Percentiles rank a stretch among this genome's conserved stretches.
phyloP scores from a whole-genome alignment of 768 basidiomycete genomes.

The Amanita pseudoporphyria region DNA sequence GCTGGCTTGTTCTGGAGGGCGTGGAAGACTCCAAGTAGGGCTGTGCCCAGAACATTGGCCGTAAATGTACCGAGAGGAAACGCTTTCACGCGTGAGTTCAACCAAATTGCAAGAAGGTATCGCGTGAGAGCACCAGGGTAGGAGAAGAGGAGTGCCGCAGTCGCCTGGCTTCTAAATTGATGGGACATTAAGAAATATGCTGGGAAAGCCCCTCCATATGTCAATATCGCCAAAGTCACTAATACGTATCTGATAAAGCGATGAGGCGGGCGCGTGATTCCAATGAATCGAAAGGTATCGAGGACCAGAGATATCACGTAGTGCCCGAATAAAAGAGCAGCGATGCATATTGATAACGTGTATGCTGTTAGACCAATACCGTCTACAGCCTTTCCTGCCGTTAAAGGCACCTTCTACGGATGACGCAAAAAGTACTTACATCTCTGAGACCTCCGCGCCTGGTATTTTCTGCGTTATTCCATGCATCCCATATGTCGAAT shows the following conservation, averaged over 20 bases:
- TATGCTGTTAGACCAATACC: slow-evolving; percentile 74
- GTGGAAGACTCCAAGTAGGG: slow-evolving; percentile 66
- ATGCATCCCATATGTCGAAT: slow-evolving; percentile 76
- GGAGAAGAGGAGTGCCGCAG: slow-evolving; percentile 81
- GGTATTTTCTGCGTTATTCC: slow-evolving; percentile 48
- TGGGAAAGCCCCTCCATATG: slow-evolving; percentile 69
- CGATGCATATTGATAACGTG: slow-evolving; percentile 69
- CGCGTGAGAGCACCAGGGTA: slow-evolving; percentile 85
- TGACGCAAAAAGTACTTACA: slow-evolving; percentile 4
- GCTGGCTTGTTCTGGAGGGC: slow-evolving; percentile 49
- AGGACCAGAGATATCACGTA: slow-evolving; percentile 39
- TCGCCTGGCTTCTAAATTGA: slow-evolving; percentile 66
- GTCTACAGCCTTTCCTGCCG: slow-evolving; percentile 60
- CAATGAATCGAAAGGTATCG: slow-evolving; percentile 27
- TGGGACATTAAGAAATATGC: slow-evolving; percentile 68
- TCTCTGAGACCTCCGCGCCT: neutral
- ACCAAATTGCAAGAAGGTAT: slow-evolving; percentile 59
- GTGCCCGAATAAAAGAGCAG: slow-evolving; percentile 68
- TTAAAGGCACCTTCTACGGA: neutral
- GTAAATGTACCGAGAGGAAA: slow-evolving; percentile 75
- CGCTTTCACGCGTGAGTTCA: slow-evolving; percentile 55
- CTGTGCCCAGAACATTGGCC: slow-evolving; percentile 73
- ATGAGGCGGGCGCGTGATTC: slow-evolving; percentile 22
- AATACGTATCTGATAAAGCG: slow-evolving; percentile 38
- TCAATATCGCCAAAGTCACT: slow-evolving; percentile 45